Percentiles rank a stretch among this genome's conserved stretches.
Conservation (phyloP, 371 early-diverging fungal species). For the Mortierella sp. region DNA sequence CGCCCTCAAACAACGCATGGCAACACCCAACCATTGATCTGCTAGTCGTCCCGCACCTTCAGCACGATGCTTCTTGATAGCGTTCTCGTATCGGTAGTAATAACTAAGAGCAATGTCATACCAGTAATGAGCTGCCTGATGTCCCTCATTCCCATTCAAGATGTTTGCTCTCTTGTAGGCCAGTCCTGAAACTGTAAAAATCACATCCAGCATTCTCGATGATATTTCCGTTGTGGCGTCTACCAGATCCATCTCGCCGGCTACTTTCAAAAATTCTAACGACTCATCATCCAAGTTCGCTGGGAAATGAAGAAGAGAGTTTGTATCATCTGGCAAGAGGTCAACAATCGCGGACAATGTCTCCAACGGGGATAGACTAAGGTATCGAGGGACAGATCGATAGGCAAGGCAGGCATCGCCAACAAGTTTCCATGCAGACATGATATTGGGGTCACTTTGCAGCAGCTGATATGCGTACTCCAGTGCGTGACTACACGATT, state of each 20-base stretch:
- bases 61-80: conserved; percentile 17
- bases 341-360: conserved; percentile 56
- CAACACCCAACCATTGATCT: conserved; percentile 42
- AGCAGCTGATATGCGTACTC: conserved; percentile 53
- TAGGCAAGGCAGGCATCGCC: conserved; percentile 75
- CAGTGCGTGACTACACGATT: conserved; percentile 65
- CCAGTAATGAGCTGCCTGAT: conserved; percentile 60
- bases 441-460: conserved; percentile 47
- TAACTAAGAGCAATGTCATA: conserved; percentile 61
- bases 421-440: conserved; percentile 77
- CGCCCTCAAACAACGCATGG: conserved; percentile 67
- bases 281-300: conserved; percentile 34
- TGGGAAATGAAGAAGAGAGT: conserved; percentile 60
- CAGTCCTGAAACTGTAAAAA: conserved; percentile 36
- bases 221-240: conserved; percentile 50
- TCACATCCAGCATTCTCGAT: conserved; percentile 22
- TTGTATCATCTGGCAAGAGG: conserved; percentile 50
- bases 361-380: conserved; percentile 60
- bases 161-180: conserved; percentile 52
- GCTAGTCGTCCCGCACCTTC: conserved; percentile 3
- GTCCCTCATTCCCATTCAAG: conserved; percentile 42
- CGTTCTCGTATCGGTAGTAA: conserved; percentile 48
- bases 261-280: conserved; percentile 2
- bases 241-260: background rate
- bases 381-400: conserved; percentile 62